A percentile compares a stretch with the other conserved stretches of the same genome.
phyloP scores from a whole-genome alignment of 2,329 filamentous ascomycete genomes.

The Rachicladosporium sp. region DNA sequence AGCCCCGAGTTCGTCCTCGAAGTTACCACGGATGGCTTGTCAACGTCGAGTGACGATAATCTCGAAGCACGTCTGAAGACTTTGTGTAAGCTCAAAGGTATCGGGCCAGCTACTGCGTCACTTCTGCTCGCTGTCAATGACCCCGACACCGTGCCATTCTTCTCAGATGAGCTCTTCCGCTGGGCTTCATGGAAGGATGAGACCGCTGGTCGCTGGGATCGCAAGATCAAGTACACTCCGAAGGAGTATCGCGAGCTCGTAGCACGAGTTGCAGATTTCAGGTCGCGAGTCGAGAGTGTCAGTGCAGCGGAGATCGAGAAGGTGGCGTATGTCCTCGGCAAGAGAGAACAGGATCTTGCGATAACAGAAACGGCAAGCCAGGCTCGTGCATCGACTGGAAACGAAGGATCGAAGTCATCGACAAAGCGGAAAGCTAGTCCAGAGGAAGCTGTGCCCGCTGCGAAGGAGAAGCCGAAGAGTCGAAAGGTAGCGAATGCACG shows the following conservation, averaged over 20 bases:
- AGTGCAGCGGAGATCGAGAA: constrained; percentile 54
- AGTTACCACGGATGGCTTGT: constrained; percentile 43
- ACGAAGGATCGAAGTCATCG: too few relatives aligned
- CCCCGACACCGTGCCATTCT: constrained; percentile 53
- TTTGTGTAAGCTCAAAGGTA: constrained; percentile 53
- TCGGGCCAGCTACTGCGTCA: constrained; percentile 70
- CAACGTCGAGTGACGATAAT: constrained; percentile 6
- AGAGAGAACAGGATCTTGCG: constrained; percentile 7
- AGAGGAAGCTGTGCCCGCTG: too few relatives aligned
- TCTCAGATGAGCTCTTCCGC: constrained; percentile 66
- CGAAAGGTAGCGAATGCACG: too few relatives aligned
- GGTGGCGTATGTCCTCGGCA: constrained; percentile 58
- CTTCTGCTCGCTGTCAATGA: constrained; percentile 57
- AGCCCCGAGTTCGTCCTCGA: constrained; percentile 32
- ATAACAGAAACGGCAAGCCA: too few relatives aligned
- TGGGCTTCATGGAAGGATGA: constrained; percentile 49
- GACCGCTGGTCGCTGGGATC: constrained; percentile 30
- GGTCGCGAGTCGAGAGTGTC: constrained; percentile 35
- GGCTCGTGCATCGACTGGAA: too few relatives aligned
- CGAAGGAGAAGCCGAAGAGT: too few relatives aligned
- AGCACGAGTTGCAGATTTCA: constrained; percentile 20
- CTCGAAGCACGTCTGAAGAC: constrained; percentile 28
- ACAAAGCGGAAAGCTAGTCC: too few relatives aligned
- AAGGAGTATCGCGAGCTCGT: constrained; percentile 56
- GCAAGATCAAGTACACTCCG: constrained; percentile 53